These are phyloP conservation scores for Colletotrichum endophyticum DNA, from an alignment of 2,329 filamentous ascomycete species.

Conservation along the genomic window DNA sequence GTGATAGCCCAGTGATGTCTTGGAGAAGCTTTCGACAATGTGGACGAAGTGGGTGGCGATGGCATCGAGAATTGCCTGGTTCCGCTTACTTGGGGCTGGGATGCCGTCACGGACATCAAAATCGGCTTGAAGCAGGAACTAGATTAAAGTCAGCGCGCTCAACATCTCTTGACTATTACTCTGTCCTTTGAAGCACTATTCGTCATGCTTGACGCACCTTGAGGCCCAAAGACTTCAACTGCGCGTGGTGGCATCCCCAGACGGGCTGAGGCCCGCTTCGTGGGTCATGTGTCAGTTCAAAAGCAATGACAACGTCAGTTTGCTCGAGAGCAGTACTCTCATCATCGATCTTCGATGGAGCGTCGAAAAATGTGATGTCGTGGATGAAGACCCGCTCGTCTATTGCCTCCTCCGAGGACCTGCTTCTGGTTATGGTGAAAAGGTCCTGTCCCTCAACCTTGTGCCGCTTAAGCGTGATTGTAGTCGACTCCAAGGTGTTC, in stretches of 20 bases:
- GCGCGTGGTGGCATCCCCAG: neutral
- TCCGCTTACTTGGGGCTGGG: slow-evolving; percentile 39
- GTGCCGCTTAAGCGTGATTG: neutral
- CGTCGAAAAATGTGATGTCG: neutral
- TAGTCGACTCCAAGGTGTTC: neutral
- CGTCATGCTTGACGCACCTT: neutral
- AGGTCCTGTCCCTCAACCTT: neutral
- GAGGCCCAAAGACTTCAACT: neutral
- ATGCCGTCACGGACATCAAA: slow-evolving; percentile 54
- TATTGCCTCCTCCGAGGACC: neutral
- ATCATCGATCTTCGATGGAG: neutral
- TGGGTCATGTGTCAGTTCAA: neutral
- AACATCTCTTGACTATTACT: neutral
- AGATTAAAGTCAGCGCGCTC: neutral
- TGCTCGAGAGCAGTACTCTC: neutral
- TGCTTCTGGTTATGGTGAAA: neutral
- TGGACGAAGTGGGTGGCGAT: slow-evolving; percentile 25
- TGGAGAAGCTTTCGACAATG: slow-evolving; percentile 19
- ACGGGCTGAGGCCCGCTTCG: neutral
- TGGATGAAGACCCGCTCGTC: neutral
- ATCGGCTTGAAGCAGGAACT: slow-evolving; percentile 54
- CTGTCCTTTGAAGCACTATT: neutral
- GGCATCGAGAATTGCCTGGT: slow-evolving; percentile 35
- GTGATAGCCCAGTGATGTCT: neutral
- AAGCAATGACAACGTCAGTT: neutral